Percentiles rank a stretch among this genome's conserved stretches.
phyloP scores from a whole-genome alignment of 192 early-diverging fungal species.

The Coemansia sp. region DNA sequence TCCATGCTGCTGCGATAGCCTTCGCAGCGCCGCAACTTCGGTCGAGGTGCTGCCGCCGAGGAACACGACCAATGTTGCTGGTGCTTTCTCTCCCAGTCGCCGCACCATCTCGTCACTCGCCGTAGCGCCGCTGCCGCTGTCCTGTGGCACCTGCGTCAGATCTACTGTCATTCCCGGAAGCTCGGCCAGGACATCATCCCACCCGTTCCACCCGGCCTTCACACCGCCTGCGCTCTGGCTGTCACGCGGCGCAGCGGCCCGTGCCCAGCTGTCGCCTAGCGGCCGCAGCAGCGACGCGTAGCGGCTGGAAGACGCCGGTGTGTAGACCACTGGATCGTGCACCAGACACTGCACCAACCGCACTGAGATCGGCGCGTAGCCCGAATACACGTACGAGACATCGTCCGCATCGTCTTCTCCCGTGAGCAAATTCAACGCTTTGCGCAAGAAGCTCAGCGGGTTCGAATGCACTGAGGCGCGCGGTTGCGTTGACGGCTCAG shows the following conservation, averaged over 20 bases:
- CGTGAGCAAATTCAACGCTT: constrained; percentile 73
- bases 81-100: constrained; percentile 58
- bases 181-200: constrained; percentile 78
- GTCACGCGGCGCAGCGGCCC: constrained; percentile 14
- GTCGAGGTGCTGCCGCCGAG: constrained; percentile 94
- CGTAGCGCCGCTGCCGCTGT: constrained; percentile 48
- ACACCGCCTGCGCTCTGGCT: constrained; percentile 35
- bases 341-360: constrained; percentile 82
- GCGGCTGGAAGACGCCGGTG: constrained; percentile 27
- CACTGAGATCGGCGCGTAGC: constrained; percentile 90
- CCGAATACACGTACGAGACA: constrained; percentile 90
- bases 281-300: constrained; percentile 46
- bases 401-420: constrained; percentile 84
- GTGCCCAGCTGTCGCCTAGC: constrained; percentile 32
- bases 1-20: constrained; percentile 74
- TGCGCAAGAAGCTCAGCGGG: constrained; percentile 57
- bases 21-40: constrained; percentile 88
- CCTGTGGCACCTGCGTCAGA: constrained; percentile 63
- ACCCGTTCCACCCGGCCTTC: constrained; percentile 79
- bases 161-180: constrained; percentile 84
- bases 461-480: constrained; percentile 32
- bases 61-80: constrained; percentile 85
- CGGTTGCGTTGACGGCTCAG: constrained; percentile 26
- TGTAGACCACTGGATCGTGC: constrained; percentile 46
- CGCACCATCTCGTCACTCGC: constrained; percentile 22